Evolutionary conservation across 1,284 basidiomycete species (phyloP).

Genomic region (Cryptococcus jaspeensis): DNA sequence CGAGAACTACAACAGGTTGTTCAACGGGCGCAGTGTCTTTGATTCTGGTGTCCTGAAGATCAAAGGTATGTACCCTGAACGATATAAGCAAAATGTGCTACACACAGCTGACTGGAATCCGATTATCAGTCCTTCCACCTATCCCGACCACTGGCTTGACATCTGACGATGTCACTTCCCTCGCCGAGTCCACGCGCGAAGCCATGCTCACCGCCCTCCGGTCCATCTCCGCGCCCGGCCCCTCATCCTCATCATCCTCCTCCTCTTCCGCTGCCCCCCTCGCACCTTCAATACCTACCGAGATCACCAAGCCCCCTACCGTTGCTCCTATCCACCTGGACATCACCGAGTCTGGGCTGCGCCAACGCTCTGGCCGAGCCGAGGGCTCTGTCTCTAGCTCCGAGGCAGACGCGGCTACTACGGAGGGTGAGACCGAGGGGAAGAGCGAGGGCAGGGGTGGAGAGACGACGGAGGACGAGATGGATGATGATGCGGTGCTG

Average conservation of each 20-base stretch:
- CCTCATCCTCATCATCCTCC: conserved; percentile 1
- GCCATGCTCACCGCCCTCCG: conserved; percentile 52
- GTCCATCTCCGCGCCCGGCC: conserved; percentile 39
- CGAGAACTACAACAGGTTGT: conserved; percentile 89
- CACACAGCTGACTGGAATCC: conserved; percentile 51
- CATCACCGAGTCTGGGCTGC: conserved; percentile 1
- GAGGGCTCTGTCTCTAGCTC: neutral
- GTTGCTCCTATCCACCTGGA: conserved; percentile 6
- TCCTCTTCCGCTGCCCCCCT: neutral
- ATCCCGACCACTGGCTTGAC: conserved; percentile 55
- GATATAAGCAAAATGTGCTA: too few species aligned
- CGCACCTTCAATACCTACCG: neutral
- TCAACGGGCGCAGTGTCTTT: conserved; percentile 71
- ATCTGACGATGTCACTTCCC: conserved; percentile 50
- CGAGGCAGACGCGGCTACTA: neutral
- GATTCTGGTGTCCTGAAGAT: conserved; percentile 74
- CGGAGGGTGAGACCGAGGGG: neutral
- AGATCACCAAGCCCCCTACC: neutral
- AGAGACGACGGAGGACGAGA: conserved; percentile 48
- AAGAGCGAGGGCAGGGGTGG: conserved; percentile 20
- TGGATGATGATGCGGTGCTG: conserved; percentile 50
- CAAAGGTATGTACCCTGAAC: conserved; percentile 67
- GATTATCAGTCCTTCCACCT: conserved; percentile 58
- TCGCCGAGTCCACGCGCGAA: conserved; percentile 52
- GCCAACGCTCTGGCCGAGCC: neutral